Conservation (phyloP, 441 rosid genomes). For the Flueggea neowawraea region DNA sequence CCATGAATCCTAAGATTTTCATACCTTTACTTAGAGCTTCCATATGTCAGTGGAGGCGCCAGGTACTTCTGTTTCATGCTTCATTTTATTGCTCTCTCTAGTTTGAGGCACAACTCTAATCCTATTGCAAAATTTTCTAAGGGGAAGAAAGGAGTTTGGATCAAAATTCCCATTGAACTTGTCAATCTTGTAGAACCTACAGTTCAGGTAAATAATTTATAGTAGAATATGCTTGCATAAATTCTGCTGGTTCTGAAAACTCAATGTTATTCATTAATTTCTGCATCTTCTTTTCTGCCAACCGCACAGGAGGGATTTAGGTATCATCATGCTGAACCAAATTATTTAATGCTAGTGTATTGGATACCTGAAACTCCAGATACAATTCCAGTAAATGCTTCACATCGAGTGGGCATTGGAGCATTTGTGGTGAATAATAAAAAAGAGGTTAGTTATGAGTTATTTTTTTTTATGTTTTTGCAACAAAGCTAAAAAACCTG, state of each 20-base stretch:
- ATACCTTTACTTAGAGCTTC: slow-evolving; percentile 35
- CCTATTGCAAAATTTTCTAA: slow-evolving; percentile 4
- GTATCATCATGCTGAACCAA: slow-evolving; percentile 82
- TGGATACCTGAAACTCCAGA: slow-evolving; percentile 57
- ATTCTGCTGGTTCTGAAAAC: background rate
- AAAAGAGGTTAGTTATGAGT: slow-evolving; percentile 30
- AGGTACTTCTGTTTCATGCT: slow-evolving; percentile 18
- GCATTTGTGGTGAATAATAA: slow-evolving; percentile 52
- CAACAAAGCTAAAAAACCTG: too few relatives aligned
- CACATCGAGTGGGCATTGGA: slow-evolving; percentile 77
- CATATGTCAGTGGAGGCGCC: slow-evolving; percentile 28
- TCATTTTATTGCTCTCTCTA: too few relatives aligned
- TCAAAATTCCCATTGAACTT: slow-evolving; percentile 39
- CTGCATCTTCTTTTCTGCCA: background rate
- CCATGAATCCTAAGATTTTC: slow-evolving; percentile 22
- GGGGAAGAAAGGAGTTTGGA: slow-evolving; percentile 66
- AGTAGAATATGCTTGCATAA: too few relatives aligned
- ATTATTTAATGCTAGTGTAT: slow-evolving; percentile 69
- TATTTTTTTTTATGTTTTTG: too few relatives aligned
- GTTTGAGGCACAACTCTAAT: too few relatives aligned
- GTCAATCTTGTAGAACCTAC: slow-evolving; percentile 55
- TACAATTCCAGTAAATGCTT: slow-evolving; percentile 65
- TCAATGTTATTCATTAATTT: too few relatives aligned
- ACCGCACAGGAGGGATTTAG: slow-evolving; percentile 66
- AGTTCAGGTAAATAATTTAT: slow-evolving; percentile 39